Evolutionary conservation across 345 rosid species (phyloP).

Genomic region (Mallotus nudiflorus): DNA sequence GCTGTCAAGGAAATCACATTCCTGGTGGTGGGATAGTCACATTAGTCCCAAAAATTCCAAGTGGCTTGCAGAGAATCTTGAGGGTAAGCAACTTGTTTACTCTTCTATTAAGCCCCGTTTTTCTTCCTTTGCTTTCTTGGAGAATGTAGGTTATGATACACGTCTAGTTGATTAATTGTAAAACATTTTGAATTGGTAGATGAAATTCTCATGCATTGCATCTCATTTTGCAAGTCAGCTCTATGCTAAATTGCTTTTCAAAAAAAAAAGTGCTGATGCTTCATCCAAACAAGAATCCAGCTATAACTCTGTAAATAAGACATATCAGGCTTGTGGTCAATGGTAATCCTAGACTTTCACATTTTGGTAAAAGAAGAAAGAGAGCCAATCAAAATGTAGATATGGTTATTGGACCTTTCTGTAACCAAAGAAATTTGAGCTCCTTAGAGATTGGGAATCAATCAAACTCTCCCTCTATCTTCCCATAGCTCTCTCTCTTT

Average conservation of each 20-base stretch:
- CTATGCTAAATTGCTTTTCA: neutral
- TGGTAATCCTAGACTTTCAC: too few relatives aligned
- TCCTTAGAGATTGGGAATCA: neutral
- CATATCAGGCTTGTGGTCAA: too few relatives aligned
- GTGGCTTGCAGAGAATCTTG: slow-evolving; percentile 50
- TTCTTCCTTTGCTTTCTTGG: too few relatives aligned
- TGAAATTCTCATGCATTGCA: neutral
- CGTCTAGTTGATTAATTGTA: too few relatives aligned
- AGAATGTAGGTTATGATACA: too few relatives aligned
- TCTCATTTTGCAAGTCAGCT: neutral
- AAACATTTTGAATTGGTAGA: too few relatives aligned
- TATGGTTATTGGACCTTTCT: neutral
- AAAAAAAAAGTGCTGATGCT: neutral
- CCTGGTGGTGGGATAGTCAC: slow-evolving; percentile 43
- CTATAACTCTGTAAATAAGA: neutral
- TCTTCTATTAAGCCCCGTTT: neutral
- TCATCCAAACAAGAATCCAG: neutral
- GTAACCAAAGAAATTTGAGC: neutral
- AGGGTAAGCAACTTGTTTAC: slow-evolving; percentile 39
- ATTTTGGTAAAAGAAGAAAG: too few relatives aligned
- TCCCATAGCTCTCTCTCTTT: neutral
- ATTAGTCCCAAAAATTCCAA: slow-evolving; percentile 36
- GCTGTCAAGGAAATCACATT: slow-evolving; percentile 31
- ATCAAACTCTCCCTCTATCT: neutral
- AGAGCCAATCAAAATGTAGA: neutral